These are phyloP conservation scores for Arthrobotrys pseudoclavata DNA, from an alignment of 2,329 filamentous ascomycete genomes.

Conservation along the genomic window DNA sequence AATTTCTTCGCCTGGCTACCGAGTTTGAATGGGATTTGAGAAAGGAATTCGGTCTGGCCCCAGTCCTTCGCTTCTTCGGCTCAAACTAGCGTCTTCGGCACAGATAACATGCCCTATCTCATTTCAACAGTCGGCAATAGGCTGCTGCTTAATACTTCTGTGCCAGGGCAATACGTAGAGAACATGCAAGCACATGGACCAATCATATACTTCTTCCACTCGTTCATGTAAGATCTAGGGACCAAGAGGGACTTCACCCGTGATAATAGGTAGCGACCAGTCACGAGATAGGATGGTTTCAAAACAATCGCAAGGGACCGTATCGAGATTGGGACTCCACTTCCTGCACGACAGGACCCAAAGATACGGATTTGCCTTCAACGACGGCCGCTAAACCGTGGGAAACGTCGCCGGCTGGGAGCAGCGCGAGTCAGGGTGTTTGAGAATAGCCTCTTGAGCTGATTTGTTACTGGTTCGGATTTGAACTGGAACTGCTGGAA, in stretches of 20 bases:
- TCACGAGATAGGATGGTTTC: conserved; percentile 18
- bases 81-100: conserved; percentile 51
- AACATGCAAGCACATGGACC: conserved; percentile 2
- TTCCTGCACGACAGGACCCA: conserved; percentile 32
- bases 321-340: conserved; percentile 33
- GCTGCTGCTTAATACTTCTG: neutral
- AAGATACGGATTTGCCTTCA: conserved; percentile 36
- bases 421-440: conserved; percentile 53
- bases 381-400: conserved; percentile 32
- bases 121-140: conserved; percentile 51
- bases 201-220: neutral
- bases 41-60: conserved; percentile 31
- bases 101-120: conserved; percentile 33
- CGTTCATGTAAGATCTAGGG: conserved; percentile 6
- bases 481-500: conserved; percentile 25
- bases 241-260: conserved; percentile 21
- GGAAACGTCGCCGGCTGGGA: conserved; percentile 42
- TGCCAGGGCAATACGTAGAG: conserved; percentile 20
- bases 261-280: conserved; percentile 9
- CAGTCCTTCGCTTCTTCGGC: conserved; percentile 44
- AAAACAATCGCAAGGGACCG: conserved; percentile 22
- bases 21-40: conserved; percentile 12
- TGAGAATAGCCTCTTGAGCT: conserved; percentile 33
- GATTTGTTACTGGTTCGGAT: conserved; percentile 47
- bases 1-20: conserved; percentile 38